Base-by-base conservation (phyloP, 257 asterid species). In the Ilex asprella region DNA sequence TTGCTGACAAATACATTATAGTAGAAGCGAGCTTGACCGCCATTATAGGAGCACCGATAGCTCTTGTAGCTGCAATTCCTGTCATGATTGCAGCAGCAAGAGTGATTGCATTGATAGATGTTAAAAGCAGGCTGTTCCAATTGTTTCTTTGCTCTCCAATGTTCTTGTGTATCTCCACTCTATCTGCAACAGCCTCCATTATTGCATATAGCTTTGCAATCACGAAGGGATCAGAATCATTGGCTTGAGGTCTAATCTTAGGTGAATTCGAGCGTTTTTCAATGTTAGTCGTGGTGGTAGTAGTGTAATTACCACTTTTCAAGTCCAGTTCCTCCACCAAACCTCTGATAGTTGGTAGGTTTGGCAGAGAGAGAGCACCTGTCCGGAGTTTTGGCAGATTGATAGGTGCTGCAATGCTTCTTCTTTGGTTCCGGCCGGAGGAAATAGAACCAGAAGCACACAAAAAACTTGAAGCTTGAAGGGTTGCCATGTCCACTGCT, bases 131-230 rank as follows among this genome's bases (percentile, higher is more conserved):
- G 35, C 52, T 61, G 59, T 83, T 86, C 95, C 95, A 83, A 5
- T 78, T 71, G 32, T 62, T 69, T 51, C 88, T 76, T 56, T 86
- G 91, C 10, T 86, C 81, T 0, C 86, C 84, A 10, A 86, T 73
- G 27, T 81, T 83, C 1, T 46, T 59, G 62, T 86, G 91, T 86
- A 79, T 86, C 69, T 86, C 88, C 2, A 79, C 81, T 55, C 95
- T 75, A 56, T 86, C 95, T 0, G 86, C 65, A 51, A 86, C 81
- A 0, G 79, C 79, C 63, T 86, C 94, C 27, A 81, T 11, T 54
- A 83, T 75, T 5, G 83, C 83, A 39, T 81, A 72, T 31, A 86
- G 81, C 73, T 83, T 83, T 5, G 63, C 70, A 0, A 76, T 51
- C 9, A 67, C 75, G 57, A 71, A 4, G 2, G 74, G 65, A 55